Evolutionary conservation across 169 alveolate genomes (phyloP).

Genomic region (Prorocentrum cordatum): DNA sequence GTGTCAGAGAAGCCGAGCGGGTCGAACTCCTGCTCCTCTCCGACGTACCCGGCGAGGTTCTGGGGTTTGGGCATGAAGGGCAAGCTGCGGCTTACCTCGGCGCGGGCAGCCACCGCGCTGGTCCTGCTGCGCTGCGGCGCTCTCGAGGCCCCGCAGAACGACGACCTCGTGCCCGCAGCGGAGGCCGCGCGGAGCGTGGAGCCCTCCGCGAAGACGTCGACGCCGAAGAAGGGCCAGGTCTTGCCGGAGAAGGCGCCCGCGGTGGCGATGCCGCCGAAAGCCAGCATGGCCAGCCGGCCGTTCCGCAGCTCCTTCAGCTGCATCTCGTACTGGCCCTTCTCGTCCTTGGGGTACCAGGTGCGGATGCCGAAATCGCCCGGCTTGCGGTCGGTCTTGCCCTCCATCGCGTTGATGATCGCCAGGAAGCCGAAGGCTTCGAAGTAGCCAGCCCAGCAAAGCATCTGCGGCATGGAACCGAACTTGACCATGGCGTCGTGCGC

Average conservation of each 20-base stretch:
- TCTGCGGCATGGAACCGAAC: conserved; percentile 63
- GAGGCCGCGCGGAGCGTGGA: neutral
- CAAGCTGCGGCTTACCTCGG: neutral
- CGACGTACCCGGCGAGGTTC: conserved; percentile 22
- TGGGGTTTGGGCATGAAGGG: conserved; percentile 59
- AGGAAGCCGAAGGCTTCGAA: conserved; percentile 31
- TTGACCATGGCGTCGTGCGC: conserved; percentile 69
- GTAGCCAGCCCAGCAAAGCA: conserved; percentile 7
- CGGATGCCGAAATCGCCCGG: conserved; percentile 66
- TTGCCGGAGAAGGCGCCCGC: neutral
- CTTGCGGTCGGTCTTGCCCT: conserved; percentile 60
- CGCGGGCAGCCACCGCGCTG: conserved; percentile 4
- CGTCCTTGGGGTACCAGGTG: conserved; percentile 40
- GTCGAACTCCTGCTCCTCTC: conserved; percentile 53
- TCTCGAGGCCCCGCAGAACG: neutral
- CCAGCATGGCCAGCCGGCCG: conserved; percentile 65
- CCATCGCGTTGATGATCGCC: conserved; percentile 40
- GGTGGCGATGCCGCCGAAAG: neutral
- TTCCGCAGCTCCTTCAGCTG: conserved; percentile 65
- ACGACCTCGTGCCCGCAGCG: neutral
- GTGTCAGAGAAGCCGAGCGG: conserved; percentile 43
- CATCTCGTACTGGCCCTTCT: conserved; percentile 65
- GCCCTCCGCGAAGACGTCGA: conserved; percentile 19
- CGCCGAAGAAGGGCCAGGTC: conserved; percentile 59
- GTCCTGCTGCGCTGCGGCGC: neutral